These are phyloP conservation scores for Elongisporangium senticosum DNA, from an alignment of 352 stramenopile genomes.

Conservation along the genomic window DNA sequence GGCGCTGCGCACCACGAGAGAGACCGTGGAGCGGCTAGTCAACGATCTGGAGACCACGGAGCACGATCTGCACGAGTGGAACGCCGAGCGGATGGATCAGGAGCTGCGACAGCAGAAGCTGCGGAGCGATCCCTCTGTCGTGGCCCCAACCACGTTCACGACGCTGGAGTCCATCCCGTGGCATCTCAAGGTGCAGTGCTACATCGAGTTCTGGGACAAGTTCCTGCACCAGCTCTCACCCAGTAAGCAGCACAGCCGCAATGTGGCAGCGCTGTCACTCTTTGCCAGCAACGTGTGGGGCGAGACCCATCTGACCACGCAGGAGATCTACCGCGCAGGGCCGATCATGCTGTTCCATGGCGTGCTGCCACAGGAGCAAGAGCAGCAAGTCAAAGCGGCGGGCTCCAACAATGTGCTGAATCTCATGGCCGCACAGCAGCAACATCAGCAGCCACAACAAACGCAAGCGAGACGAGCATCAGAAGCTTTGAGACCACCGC, in stretches of 20 bases:
- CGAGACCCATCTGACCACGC: not conserved
- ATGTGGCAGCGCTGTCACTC: constrained; percentile 1
- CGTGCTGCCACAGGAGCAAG: not conserved
- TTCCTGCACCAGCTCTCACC: constrained; percentile 3
- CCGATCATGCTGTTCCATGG: constrained; percentile 2
- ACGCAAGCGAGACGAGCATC: not conserved
- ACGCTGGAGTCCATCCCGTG: constrained; percentile 1
- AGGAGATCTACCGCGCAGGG: not conserved
- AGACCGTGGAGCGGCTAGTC: not conserved
- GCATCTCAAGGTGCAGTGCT: constrained; percentile 7
- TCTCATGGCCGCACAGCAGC: not conserved
- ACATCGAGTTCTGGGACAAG: constrained; percentile 10
- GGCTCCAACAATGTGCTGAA: not conserved
- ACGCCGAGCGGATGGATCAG: constrained; percentile 3
- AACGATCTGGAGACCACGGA: constrained; percentile 6
- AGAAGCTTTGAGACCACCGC: not conserved
- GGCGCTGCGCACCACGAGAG: not conserved
- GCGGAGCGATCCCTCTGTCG: not conserved
- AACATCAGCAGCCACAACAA: not conserved
- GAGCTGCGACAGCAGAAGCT: not conserved
- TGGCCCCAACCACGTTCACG: not conserved
- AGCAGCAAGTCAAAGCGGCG: not conserved
- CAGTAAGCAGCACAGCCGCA: not conserved
- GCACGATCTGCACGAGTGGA: constrained; percentile 7
- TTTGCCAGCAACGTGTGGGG: constrained; percentile 7